A percentile compares a stretch with the other conserved stretches of the same genome.
Evolutionary conservation across 106 monocot species (phyloP).

Genomic region (Dendrobium chrysotoxum): DNA sequence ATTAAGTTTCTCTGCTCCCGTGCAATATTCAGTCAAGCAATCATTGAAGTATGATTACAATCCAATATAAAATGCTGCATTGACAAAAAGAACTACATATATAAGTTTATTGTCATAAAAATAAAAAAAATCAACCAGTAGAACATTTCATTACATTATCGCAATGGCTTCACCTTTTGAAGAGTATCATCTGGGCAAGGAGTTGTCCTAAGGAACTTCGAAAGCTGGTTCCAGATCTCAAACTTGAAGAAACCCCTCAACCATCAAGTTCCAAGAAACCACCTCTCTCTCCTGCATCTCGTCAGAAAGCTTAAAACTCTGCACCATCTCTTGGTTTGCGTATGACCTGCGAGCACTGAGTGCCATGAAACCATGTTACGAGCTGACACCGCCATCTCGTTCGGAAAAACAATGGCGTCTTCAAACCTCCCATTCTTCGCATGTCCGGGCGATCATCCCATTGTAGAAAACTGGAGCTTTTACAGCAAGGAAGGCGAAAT

Average conservation of each 20-base stretch:
- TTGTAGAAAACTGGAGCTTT: conserved; percentile 44
- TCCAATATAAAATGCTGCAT: no score
- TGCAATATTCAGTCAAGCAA: no score
- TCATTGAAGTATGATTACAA: no score
- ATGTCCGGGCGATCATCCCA: conserved; percentile 46
- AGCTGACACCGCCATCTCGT: conserved; percentile 22
- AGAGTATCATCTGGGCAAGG: conserved; percentile 26
- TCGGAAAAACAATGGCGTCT: conserved; percentile 35
- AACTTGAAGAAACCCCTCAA: conserved; percentile 37
- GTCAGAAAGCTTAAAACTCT: conserved; percentile 29
- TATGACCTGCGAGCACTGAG: conserved; percentile 44
- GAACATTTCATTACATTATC: no score
- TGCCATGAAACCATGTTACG: conserved; percentile 35
- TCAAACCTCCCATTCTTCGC: conserved; percentile 36
- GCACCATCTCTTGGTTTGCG: conserved; percentile 33
- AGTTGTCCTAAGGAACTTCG: conserved; percentile 26
- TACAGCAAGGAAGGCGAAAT: no score
- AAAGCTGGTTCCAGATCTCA: conserved; percentile 30
- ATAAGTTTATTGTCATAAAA: no score
- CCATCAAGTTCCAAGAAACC: conserved; percentile 58
- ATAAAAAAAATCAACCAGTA: no score
- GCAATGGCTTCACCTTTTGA: conserved; percentile 34
- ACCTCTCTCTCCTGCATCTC: conserved; percentile 36
- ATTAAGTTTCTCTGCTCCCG: no score
- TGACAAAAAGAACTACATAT: no score